Percentiles rank a stretch among this genome's conserved stretches.
These are phyloP conservation scores for Lachnellula subtilissima DNA, from an alignment of 2,329 filamentous ascomycete genomes.

Conservation along the genomic window DNA sequence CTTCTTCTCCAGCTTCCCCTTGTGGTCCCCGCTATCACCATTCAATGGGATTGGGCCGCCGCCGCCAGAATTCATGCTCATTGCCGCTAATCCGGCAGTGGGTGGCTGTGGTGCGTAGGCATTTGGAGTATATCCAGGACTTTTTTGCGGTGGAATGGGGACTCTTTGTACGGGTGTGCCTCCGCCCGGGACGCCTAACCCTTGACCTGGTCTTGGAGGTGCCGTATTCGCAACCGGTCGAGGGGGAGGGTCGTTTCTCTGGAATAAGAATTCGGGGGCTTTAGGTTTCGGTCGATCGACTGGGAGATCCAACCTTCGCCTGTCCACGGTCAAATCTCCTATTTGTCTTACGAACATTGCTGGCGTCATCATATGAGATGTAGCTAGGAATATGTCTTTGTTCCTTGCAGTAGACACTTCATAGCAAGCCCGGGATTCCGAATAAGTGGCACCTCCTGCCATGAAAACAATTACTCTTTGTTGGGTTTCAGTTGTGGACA, in stretches of 20 bases:
- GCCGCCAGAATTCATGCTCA: conserved; percentile 22
- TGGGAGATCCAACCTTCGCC: conserved; percentile 73
- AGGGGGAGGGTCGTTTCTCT: conserved; percentile 57
- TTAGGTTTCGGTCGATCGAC: conserved; percentile 74
- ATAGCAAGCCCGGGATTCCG: conserved; percentile 84
- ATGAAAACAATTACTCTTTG: conserved; percentile 92
- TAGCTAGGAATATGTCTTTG: conserved; percentile 81
- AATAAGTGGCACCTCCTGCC: conserved; percentile 91
- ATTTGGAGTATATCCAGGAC: conserved; percentile 8
- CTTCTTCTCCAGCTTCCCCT: conserved; percentile 44
- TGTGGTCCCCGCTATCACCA: conserved; percentile 25
- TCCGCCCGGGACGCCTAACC: conserved; percentile 13
- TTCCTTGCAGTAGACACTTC: conserved; percentile 69
- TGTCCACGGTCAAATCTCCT: conserved; percentile 70
- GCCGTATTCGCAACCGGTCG: conserved; percentile 31
- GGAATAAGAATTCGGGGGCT: conserved; percentile 81
- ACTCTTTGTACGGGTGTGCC: conserved; percentile 26
- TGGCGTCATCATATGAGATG: conserved; percentile 89
- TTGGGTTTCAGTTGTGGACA: conserved; percentile 70
- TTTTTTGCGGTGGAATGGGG: conserved; percentile 20
- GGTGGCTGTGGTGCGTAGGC: conserved; percentile 25
- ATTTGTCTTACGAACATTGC: conserved; percentile 78
- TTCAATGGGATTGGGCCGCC: conserved; percentile 27
- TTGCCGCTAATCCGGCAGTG: conserved; percentile 22
- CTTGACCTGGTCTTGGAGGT: conserved; percentile 16